phyloP scores from a whole-genome alignment of 2,329 filamentous ascomycete species.

The Colletotrichum higginsianum region DNA sequence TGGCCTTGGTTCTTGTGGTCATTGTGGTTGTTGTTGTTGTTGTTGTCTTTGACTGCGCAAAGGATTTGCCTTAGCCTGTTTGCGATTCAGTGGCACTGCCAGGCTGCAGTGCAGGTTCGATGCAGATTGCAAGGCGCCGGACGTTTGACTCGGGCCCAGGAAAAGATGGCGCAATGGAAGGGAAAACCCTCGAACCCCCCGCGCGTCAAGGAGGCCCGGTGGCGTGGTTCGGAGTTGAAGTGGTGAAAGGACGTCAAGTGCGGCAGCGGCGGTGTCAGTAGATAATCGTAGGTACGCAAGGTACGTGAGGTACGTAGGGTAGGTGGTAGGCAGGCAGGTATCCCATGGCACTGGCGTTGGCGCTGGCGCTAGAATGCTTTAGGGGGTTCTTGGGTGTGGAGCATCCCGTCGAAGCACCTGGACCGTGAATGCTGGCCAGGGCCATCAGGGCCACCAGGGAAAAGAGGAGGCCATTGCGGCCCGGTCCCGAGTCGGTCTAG shows the following conservation, averaged over 20 bases:
- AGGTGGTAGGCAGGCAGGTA: background rate
- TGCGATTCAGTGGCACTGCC: constrained; percentile 30
- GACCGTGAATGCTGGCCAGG: constrained; percentile 2
- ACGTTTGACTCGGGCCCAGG: constrained; percentile 38
- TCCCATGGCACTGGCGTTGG: constrained; percentile 14
- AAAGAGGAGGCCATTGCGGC: constrained; percentile 20
- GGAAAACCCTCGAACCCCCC: constrained; percentile 38
- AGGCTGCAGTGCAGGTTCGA: constrained; percentile 18
- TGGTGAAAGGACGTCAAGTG: constrained; percentile 15
- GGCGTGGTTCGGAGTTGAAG: constrained; percentile 39
- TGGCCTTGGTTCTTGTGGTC: too few species aligned
- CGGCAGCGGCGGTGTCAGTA: too few species aligned
- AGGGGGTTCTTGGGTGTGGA: constrained; percentile 1
- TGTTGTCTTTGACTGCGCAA: constrained; percentile 14
- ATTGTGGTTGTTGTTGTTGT: too few species aligned
- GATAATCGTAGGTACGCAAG: background rate
- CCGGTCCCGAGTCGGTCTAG: constrained; percentile 10
- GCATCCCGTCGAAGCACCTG: background rate
- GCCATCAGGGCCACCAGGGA: too few species aligned
- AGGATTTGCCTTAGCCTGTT: constrained; percentile 19
- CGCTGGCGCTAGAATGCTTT: constrained; percentile 8
- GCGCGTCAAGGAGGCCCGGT: constrained; percentile 37
- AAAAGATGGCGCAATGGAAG: constrained; percentile 33
- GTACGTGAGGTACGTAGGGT: too few species aligned
- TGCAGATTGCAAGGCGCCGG: constrained; percentile 34